phyloP scores from a whole-genome alignment of 176 grass and related monocot species.

The Poa annua region DNA sequence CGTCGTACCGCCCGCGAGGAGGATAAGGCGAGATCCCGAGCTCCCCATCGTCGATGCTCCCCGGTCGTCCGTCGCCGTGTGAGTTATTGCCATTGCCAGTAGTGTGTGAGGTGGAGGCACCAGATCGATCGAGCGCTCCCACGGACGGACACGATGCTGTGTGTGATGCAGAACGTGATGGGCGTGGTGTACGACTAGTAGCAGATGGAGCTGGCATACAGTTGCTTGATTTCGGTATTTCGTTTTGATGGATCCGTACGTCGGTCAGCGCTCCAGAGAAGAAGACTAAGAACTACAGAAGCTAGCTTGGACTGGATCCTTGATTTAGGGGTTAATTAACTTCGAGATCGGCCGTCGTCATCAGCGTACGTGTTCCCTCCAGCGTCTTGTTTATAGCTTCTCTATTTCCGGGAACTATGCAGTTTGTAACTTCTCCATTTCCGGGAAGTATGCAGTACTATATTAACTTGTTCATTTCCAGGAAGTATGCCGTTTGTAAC shows the following conservation, averaged over 20 bases:
- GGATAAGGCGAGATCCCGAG: slow-evolving; percentile 42
- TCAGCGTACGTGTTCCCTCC: not conserved
- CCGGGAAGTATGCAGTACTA: too few species aligned
- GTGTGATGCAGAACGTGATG: too few species aligned
- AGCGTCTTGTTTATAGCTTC: not conserved
- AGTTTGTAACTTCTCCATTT: too few species aligned
- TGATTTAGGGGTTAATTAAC: not conserved
- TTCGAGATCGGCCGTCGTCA: not conserved
- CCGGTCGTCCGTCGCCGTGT: not conserved
- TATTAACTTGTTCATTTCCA: not conserved
- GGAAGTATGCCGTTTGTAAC: not conserved
- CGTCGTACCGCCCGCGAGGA: not conserved
- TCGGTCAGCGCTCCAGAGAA: not conserved
- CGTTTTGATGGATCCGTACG: not conserved
- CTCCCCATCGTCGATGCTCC: not conserved
- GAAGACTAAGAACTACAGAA: not conserved
- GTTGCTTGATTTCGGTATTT: not conserved
- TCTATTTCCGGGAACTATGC: too few species aligned
- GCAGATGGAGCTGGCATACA: not conserved
- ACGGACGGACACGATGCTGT: not conserved
- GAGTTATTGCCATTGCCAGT: slow-evolving; percentile 10
- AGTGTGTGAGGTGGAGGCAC: not conserved
- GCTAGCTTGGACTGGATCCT: not conserved
- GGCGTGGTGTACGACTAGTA: too few species aligned
- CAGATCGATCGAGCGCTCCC: not conserved